Base-by-base conservation (phyloP, 495 filamentous ascomycete species). In the Aspergillus haitiensis region DNA sequence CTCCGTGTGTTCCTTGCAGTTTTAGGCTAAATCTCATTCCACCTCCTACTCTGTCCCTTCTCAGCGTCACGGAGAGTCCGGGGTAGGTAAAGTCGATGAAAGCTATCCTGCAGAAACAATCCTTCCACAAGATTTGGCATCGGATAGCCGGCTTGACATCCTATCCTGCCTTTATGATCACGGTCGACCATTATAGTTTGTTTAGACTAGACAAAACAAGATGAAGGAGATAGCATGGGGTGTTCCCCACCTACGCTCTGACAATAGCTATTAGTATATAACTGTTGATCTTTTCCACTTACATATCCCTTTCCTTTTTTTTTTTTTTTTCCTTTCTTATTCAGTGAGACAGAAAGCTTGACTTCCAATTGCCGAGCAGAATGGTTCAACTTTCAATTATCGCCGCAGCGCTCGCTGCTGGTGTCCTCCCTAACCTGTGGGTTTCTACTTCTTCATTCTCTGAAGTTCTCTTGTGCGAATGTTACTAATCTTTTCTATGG, bases 371-470 rank as follows among this genome's bases (percentile, higher is more conserved):
- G 44, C 16, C 27, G n/a, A 10, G 16, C 35, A 33, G 13, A 51
- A 73, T 73, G 71, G 56, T 75, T 51, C 60, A 63, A 31, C 52
- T 67, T 11, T 56, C 58, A 37, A 45, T 60, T 21, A 49, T 65
- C 39, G 46, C 64, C 15, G 51, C 70, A 57, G 67, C 66, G n/a
- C 61, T 73, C 42, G 66, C 60, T 31, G 68, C 64, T 10, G 52
- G 61, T 51, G 27, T 67, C 36, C 64, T 73, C 27, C 70, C 72
- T 15, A 62, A 60, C 5, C 33, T 70, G 70, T 72, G 61, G 27
- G 67, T 55, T 32, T 13, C 11, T 11, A 27, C 32, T 15, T 45
- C 11, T 4, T 32, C 36, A 10, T 37, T 1, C 13, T 46, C 1
- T 32, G 11, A 40, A 27, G 21, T 27, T 27, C 1, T 27, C 3